Conservation (phyloP, 257 asterid genomes). For the Leptodermis oblonga region DNA sequence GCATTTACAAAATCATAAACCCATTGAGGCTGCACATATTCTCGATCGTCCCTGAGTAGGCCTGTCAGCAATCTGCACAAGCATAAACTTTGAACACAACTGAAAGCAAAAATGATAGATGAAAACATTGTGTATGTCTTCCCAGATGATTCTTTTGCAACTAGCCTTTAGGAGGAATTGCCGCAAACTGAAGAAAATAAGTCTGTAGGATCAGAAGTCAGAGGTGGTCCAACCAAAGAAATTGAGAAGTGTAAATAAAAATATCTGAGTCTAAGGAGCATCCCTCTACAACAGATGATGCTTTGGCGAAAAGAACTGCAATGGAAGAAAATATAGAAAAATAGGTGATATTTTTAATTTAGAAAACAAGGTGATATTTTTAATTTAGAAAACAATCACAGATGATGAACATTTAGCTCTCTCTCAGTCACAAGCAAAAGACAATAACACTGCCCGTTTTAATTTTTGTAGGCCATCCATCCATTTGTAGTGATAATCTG, state of each 20-base stretch:
- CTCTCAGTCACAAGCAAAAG: background rate
- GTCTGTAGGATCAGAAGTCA: background rate
- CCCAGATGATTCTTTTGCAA: conserved; percentile 1
- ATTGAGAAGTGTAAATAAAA: background rate
- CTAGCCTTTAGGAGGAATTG: conserved; percentile 9
- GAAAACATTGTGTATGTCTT: background rate
- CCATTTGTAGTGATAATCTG: no score
- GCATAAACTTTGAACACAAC: background rate
- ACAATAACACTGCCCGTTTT: no score
- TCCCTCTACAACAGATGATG: background rate
- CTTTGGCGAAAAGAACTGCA: background rate
- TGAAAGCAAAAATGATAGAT: background rate
- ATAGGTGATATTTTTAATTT: background rate
- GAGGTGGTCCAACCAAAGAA: background rate
- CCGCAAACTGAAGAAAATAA: conserved; percentile 2
- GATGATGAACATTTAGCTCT: background rate
- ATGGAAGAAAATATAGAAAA: background rate
- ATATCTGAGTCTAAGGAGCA: background rate
- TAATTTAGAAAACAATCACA: no score
- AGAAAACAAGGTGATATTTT: no score
- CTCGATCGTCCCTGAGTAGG: no score
- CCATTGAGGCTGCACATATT: no score
- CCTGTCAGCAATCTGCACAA: no score
- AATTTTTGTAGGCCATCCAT: no score
- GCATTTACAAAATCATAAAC: no score